A percentile compares a stretch with the other conserved stretches of the same genome.
Evolutionary conservation across 73 alveolate genomes (phyloP).

Genomic region (Paramecium primaurelia): DNA sequence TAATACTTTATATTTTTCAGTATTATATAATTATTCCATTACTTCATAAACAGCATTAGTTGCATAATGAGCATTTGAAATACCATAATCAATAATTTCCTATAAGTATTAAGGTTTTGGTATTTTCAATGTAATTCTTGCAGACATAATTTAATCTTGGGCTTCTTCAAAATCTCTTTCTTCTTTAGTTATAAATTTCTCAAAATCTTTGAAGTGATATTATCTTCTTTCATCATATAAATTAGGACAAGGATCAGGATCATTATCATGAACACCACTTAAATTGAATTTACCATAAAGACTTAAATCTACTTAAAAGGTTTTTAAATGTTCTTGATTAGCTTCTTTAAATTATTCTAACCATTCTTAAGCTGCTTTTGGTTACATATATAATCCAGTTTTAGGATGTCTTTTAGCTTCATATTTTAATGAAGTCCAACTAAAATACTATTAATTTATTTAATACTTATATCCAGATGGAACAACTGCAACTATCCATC

Average conservation of each 20-base stretch:
- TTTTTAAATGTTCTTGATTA: conserved; percentile 62
- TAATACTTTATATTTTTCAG: conserved; percentile 64
- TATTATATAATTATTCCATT: conserved; percentile 69
- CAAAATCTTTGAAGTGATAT: conserved; percentile 73
- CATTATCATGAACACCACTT: conserved; percentile 78
- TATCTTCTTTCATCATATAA: conserved; percentile 69
- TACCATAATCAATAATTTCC: conserved; percentile 76
- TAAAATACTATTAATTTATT: background rate
- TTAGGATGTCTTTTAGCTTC: conserved; percentile 58
- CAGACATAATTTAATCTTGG: conserved; percentile 58
- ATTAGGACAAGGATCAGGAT: conserved; percentile 80
- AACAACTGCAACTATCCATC: conserved; percentile 71
- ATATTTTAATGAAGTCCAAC: conserved; percentile 54
- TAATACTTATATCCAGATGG: conserved; percentile 66
- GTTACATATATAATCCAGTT: conserved; percentile 75
- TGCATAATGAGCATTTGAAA: conserved; percentile 68
- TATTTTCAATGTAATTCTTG: conserved; percentile 60
- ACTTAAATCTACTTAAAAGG: conserved; percentile 64
- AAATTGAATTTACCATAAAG: conserved; percentile 71
- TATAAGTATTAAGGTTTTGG: conserved; percentile 69
- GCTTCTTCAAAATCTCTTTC: conserved; percentile 66
- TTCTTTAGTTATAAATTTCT: conserved; percentile 62
- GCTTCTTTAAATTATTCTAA: conserved; percentile 63
- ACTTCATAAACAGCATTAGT: conserved; percentile 78
- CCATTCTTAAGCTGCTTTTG: conserved; percentile 63